Evolutionary conservation across 345 rosid species (phyloP).

Genomic region (Populus nigra): DNA sequence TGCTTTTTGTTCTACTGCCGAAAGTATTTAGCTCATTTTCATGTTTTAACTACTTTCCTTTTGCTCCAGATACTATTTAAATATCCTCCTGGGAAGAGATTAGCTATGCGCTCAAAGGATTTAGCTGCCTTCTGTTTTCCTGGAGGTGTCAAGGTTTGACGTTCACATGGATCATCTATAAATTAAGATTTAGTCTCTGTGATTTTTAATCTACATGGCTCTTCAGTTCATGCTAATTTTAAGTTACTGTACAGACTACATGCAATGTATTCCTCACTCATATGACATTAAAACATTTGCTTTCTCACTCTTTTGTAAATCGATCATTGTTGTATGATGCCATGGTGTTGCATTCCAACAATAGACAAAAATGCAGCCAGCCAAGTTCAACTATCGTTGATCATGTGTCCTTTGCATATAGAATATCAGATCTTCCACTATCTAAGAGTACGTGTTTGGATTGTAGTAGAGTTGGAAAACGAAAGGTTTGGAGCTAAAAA

Average conservation of each 20-base stretch:
- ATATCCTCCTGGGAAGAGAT: conserved; percentile 89
- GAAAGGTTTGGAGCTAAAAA: not conserved
- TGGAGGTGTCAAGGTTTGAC: conserved; percentile 78
- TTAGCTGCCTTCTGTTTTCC: conserved; percentile 93
- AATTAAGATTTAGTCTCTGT: not conserved
- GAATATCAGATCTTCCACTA: not conserved
- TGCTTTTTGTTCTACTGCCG: not conserved
- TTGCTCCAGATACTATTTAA: conserved; percentile 66
- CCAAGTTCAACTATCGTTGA: not conserved
- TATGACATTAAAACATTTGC: not conserved
- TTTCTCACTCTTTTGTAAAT: not conserved
- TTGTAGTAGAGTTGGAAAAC: not conserved
- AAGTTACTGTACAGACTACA: not conserved
- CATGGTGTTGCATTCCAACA: not conserved
- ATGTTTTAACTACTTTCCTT: not conserved
- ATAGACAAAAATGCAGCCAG: not conserved
- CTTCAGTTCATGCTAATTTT: not conserved
- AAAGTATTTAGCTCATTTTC: not conserved
- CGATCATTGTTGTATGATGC: not conserved
- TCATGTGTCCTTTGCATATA: not conserved
- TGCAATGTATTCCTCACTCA: not conserved
- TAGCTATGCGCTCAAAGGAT: conserved; percentile 76
- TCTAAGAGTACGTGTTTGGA: not conserved
- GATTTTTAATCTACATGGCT: not conserved
- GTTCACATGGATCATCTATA: not conserved